Percentiles rank a stretch among this genome's conserved stretches.
Conservation (phyloP, 305 asterid species). For the Solanum hybrid region DNA sequence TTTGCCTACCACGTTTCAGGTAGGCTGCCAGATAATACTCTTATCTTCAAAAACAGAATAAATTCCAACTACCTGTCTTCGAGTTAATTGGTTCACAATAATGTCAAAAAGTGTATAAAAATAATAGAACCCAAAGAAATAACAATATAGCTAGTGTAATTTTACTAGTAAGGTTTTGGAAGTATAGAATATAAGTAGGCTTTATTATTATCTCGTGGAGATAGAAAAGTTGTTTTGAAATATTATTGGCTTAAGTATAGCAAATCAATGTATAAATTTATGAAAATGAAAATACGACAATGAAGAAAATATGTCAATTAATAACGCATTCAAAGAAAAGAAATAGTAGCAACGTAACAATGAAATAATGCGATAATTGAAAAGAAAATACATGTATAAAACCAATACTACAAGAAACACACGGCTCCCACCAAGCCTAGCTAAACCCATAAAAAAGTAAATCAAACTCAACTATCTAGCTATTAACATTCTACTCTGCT, state of each 20-base stretch:
- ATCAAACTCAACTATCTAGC: too few species aligned
- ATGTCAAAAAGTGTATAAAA: not conserved
- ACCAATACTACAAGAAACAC: not conserved
- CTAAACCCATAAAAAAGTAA: too few species aligned
- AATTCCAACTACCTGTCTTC: not conserved
- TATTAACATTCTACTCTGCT: too few species aligned
- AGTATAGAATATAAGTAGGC: not conserved
- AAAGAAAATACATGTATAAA: too few species aligned
- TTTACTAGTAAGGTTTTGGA: fast-evolving
- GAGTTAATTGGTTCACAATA: not conserved
- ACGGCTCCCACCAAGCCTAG: too few species aligned
- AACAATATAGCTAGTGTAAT: not conserved
- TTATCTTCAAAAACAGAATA: not conserved
- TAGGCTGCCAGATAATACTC: not conserved
- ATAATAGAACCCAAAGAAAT: not conserved
- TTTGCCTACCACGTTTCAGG: not conserved
- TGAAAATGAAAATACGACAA: too few species aligned
- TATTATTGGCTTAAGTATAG: too few species aligned
- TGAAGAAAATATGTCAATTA: not conserved
- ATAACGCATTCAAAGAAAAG: too few species aligned
- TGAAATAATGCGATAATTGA: not conserved
- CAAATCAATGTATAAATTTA: not conserved
- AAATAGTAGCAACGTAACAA: not conserved
- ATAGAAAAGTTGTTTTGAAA: not conserved
- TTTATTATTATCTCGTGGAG: fast-evolving